Evolutionary conservation across 1,284 basidiomycete genomes (phyloP), one percentile per base, ranked within the genome.

Genomic region (Abortiporus biennis): DNA sequence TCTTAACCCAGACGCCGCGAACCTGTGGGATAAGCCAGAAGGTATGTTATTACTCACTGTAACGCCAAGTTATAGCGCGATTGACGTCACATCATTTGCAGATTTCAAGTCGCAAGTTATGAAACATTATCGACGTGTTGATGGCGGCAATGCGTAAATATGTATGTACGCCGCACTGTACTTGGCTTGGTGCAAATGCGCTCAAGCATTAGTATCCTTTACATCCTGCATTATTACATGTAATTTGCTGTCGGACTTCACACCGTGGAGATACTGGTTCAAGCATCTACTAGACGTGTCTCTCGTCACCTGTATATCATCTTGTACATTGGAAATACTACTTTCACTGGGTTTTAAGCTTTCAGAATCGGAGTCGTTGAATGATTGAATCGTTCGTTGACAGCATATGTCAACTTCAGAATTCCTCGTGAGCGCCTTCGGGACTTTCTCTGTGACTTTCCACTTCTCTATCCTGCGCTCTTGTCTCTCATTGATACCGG

Each of bases 1-100:
- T 2, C 63, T 92, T 44, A 92, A 92, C 58, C 68, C 80, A 3
- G 89, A 92, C 50, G 89, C 89, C 3, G 85, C 89, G 2, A 70
- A 72, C 12, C 65, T 90, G 16, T 92, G 89, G 89, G 72, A 70
- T 46, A 71, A 74, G 25, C 73, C 79, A 25, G 75, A 76, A 52
- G 75, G 88, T 83, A 56, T 46, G 72, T 50, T 15, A 13, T 8
- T 2, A 19, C n/a, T n/a, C n/a, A 1, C 8, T 29, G 27, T 9
- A n/a, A 29, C 27, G 8, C 27, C 27, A 8, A 8, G n/a, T 9
- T 29, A 8, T 9, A 29, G 8, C 27, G n/a, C 27, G 27, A 29
- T n/a, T 29, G 27, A 29, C 8, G 27, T 12, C 30, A 9, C n/a
- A 23, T 43, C 30, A 29, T 25, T 17, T 34, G 20, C 50, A 85